Evolutionary conservation across 306 rosid genomes (phyloP).

Genomic region (Hylodesmum podocarpum): DNA sequence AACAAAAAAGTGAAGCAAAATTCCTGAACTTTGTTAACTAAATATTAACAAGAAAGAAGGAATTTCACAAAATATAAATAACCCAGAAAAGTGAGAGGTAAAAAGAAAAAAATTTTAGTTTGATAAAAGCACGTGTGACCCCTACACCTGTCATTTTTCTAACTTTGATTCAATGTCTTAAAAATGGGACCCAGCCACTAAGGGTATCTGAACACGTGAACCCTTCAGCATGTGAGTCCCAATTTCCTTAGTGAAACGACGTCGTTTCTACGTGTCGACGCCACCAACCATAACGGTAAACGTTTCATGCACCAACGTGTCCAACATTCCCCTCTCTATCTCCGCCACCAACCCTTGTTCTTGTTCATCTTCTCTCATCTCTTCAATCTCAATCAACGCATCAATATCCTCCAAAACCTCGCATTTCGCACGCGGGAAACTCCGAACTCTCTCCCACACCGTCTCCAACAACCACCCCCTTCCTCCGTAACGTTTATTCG

Average conservation of each 20-base stretch:
- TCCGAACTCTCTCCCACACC: conserved; percentile 50
- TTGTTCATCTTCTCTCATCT: conserved; percentile 31
- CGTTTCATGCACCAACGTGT: conserved; percentile 66
- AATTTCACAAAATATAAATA: background rate
- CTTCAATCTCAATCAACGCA: conserved; percentile 62
- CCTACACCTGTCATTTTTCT: too few species aligned
- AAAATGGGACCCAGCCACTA: conserved; percentile 18
- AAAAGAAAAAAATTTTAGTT: background rate
- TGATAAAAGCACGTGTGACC: background rate
- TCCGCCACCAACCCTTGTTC: conserved; percentile 59
- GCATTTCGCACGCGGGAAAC: conserved; percentile 60
- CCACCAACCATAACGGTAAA: conserved; percentile 27
- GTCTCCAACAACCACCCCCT: conserved; percentile 31
- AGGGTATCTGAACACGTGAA: conserved; percentile 66
- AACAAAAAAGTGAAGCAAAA: background rate
- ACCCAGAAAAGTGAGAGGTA: background rate
- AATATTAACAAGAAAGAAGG: background rate
- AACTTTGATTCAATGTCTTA: background rate
- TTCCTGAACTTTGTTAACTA: background rate
- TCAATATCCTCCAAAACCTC: conserved; percentile 75
- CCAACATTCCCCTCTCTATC: conserved; percentile 54
- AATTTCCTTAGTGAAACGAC: conserved; percentile 24
- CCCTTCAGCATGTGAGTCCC: conserved; percentile 27
- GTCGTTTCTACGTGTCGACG: conserved; percentile 15
- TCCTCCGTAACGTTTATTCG: background rate